Evolutionary conservation across 768 basidiomycete genomes (phyloP), one percentile per base, ranked within the genome.

Genomic region (Termitomyces sp.): DNA sequence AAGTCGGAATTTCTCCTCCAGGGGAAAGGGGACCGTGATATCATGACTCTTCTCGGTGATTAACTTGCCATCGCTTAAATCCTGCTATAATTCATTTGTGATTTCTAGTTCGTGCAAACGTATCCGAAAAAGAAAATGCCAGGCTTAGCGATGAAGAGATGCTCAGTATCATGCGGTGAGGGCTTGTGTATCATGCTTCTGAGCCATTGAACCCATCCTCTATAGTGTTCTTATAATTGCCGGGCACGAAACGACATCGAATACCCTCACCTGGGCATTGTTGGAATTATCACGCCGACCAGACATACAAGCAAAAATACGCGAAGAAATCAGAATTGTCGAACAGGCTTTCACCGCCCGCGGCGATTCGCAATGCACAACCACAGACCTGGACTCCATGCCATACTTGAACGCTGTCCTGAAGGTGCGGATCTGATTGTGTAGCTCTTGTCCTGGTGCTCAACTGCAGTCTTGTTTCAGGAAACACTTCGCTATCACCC

Each of bases 211-310:
- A 76, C 73, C 1, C 63, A 73, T 9, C 65, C 73, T 13, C 79
- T 79, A 63, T 64, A 63, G 87, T 40, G 77, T 76, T 3, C 71
- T 82, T 13, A 69, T 82, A 28, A 57, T 81, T 33, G 80, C 80
- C 6, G 83, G 80, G 1, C 80, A 87, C 63, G 86, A 86, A 64
- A 84, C 85, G 7, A 84, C 82, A 10, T 77, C 86, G 0, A 82
- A 77, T 57, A 76, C 80, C 0, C 59, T 86, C 47, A 75, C 74
- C 51, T 91, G 86, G 84, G 75, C 79, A 3, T 69, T 90, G 14
- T 75, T 86, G 53, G 83, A 86, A 59, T 76, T 93, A 24, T 78
- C 85, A 9, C 78, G 75, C 30, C 72, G 83, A 58, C 82, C 81
- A 0, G 73, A 81, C 7, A 68, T 84, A 6, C 89, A 93, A 68